Conservation (phyloP, 257 asterid species). For the Nicotiana benthamiana region DNA sequence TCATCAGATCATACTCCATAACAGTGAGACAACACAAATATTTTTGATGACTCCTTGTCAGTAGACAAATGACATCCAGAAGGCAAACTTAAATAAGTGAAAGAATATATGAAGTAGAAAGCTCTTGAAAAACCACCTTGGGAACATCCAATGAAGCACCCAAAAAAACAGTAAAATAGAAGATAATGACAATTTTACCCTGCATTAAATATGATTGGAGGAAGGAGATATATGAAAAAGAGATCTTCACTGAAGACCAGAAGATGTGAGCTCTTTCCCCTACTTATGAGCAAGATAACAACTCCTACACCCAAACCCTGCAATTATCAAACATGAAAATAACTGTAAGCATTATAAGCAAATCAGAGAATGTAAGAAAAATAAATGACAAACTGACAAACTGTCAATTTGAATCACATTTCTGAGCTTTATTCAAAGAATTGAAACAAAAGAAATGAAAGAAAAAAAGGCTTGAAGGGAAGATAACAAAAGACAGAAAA, state of each 20-base stretch:
- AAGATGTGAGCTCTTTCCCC: slow-evolving; percentile 33
- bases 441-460: not conserved
- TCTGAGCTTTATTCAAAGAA: not conserved
- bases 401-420: not conserved
- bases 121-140: not conserved
- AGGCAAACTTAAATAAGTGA: not conserved
- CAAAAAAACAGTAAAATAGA: not conserved
- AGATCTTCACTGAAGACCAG: slow-evolving; percentile 37
- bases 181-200: slow-evolving; percentile 20
- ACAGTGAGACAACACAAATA: not conserved
- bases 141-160: not conserved
- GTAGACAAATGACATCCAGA: not conserved
- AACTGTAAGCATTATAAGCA: not conserved
- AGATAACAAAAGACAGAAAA: not conserved
- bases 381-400: not conserved
- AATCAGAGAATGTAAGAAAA: not conserved
- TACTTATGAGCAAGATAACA: slow-evolving; percentile 27
- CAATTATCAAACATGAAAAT: slow-evolving; percentile 2
- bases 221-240: slow-evolving; percentile 41
- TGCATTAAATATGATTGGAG: slow-evolving; percentile 40
- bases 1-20: not conserved
- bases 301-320: slow-evolving; percentile 35
- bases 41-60: not conserved
- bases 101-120: not conserved
- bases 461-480: not conserved